A percentile compares a stretch with the other conserved stretches of the same genome.
Evolutionary conservation across 345 rosid genomes (phyloP).

Genomic region (Heritiera fomes): DNA sequence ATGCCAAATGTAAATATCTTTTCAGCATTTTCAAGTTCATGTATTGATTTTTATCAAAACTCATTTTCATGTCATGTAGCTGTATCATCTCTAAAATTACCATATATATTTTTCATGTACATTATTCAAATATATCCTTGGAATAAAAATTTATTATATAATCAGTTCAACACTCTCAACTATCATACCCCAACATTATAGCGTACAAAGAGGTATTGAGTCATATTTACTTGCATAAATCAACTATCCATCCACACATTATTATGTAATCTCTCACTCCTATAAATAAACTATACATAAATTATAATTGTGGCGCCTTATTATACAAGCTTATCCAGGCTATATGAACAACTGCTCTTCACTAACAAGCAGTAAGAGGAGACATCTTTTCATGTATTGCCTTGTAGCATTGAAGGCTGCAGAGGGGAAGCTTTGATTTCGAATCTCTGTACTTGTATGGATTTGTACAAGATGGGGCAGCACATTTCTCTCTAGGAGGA

Average conservation of each 20-base stretch:
- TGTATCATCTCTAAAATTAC: no score
- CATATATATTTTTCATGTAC: no score
- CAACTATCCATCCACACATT: neutral
- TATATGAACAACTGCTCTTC: neutral
- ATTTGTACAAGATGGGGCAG: conserved; percentile 49
- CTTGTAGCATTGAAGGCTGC: conserved; percentile 59
- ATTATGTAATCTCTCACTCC: neutral
- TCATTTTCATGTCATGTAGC: no score
- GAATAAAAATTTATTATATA: no score
- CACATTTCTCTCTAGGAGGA: conserved; percentile 56
- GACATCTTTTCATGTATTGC: conserved; percentile 37
- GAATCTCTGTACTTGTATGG: conserved; percentile 59
- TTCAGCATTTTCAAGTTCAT: no score
- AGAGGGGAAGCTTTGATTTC: conserved; percentile 53
- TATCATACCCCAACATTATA: neutral
- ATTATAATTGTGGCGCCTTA: neutral
- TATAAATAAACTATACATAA: neutral
- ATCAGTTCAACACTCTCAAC: neutral
- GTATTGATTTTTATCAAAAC: no score
- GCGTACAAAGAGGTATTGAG: neutral
- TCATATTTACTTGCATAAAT: neutral
- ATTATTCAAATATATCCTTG: no score
- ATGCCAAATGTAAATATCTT: no score
- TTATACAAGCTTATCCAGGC: neutral
- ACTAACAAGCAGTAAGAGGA: conserved; percentile 26